phyloP scores from a whole-genome alignment of 805 yeast genomes.

The Lipomyces orientalis region DNA sequence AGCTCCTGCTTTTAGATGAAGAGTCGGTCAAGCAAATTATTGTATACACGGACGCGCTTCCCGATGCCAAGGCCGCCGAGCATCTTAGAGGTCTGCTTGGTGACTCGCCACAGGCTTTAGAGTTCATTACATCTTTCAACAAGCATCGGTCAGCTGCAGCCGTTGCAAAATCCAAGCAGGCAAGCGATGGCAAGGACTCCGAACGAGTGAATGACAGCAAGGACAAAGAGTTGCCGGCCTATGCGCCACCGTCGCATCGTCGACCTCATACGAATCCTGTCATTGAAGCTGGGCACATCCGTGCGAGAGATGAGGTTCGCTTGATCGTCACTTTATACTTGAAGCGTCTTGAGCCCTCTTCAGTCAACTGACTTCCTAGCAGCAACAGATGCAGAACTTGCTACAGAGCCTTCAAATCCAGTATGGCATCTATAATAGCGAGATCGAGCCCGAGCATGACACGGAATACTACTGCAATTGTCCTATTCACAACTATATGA shows the following conservation, averaged over 20 bases:
- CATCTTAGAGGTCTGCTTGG: not conserved
- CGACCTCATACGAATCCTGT: not conserved
- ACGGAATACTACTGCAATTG: not conserved
- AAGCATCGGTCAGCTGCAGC: not conserved
- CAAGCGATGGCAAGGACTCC: not conserved
- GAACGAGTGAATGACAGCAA: not conserved
- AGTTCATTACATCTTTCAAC: not conserved
- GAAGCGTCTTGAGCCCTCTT: not conserved
- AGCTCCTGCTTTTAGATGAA: conserved; percentile 1
- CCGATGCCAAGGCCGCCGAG: not conserved
- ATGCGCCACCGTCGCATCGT: not conserved
- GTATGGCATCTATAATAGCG: not conserved
- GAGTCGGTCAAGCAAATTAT: not conserved
- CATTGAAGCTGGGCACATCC: not conserved
- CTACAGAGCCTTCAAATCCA: not conserved
- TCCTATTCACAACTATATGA: not conserved
- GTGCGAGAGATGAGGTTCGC: not conserved
- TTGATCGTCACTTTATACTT: not conserved
- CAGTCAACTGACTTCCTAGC: not conserved
- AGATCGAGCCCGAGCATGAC: conserved; percentile 1
- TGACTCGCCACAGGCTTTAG: not conserved
- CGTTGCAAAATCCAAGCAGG: not conserved
- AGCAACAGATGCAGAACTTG: conserved; percentile 1
- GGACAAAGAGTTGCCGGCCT: not conserved
- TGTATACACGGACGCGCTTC: not conserved